Evolutionary conservation across 1,284 basidiomycete genomes (phyloP), one percentile per base, ranked within the genome.

Genomic region (Sanguinoderma infundibulare): DNA sequence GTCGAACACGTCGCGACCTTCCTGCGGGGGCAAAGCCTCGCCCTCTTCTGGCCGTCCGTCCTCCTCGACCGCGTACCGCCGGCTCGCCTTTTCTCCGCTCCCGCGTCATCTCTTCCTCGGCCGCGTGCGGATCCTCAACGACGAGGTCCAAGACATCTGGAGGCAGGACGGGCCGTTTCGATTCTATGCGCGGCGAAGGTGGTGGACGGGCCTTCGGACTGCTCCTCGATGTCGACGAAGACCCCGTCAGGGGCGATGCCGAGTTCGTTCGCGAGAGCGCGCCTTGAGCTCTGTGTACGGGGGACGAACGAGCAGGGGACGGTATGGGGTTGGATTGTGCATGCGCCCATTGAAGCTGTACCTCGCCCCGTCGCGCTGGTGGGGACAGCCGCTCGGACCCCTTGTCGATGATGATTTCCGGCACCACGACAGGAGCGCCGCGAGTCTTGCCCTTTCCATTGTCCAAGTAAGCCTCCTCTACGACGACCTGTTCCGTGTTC

Each of bases 111-210:
- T 81, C 81, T 54, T 82, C 81, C 56, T 84, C 79, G 24, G 79
- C 81, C 12, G 83, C 84, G 10, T 78, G 71, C 6, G 72, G 64
- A 67, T 87, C 88, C 70, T 89, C 87, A 0, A 92, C 85, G 2
- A 95, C 81, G 12, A 95, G 79, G 72, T 95, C 92, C 4, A 94
- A 87, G 1, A 91, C 92, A 66, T 94, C 92, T 0, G 84, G 81
- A 1, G 87, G 89, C 14, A 91, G 74, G 4, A 78, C 75, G 14
- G 80, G 74, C 6, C 62, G 81, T 67, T 69, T 73, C 30, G 63
- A 73, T 61, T 70, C 78, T 57, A 67, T 75, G 54, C 70, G 75
- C 42, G 75, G 79, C 44, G 75, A 73, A 24, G 70, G 73, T 50
- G 72, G 78, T 22, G 78, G 74, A 44, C 55, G 60, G n/a, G 15